Percentiles rank a stretch among this genome's conserved stretches.
Conservation (phyloP, 768 basidiomycete species). For the Lepiota venenata region DNA sequence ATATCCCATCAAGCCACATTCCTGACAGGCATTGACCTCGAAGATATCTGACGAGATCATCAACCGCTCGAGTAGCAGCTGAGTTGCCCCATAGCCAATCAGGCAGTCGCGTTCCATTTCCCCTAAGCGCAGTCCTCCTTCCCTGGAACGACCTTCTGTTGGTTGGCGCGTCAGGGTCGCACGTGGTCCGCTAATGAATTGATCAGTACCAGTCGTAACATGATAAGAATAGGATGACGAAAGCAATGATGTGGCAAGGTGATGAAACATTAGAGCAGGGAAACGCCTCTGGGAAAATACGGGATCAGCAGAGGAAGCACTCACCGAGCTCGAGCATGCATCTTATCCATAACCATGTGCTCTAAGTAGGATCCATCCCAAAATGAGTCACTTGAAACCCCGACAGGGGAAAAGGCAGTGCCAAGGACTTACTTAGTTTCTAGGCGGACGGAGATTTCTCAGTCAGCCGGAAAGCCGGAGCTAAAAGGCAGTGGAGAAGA, state of each 20-base stretch:
- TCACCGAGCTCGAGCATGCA: slow-evolving; percentile 97
- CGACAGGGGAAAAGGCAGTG: neutral
- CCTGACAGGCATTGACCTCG: slow-evolving; percentile 92
- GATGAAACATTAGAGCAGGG: neutral
- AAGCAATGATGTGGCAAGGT: slow-evolving; percentile 9
- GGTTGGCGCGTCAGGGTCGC: slow-evolving; percentile 97
- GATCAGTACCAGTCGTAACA: neutral
- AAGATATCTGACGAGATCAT: slow-evolving; percentile 99
- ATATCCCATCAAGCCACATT: slow-evolving; percentile 93
- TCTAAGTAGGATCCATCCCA: slow-evolving; percentile 38
- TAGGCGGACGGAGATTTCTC: slow-evolving; percentile 27
- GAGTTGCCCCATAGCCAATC: slow-evolving; percentile 98
- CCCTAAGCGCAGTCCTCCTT: slow-evolving; percentile 94
- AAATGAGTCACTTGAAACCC: slow-evolving; percentile 2
- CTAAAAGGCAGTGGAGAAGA: slow-evolving; percentile 4
- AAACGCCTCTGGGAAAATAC: neutral
- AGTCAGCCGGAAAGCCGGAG: slow-evolving; percentile 9
- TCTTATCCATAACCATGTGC: slow-evolving; percentile 99
- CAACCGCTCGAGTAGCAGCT: slow-evolving; percentile 90
- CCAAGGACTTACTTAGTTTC: slow-evolving; percentile 87
- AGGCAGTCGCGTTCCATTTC: slow-evolving; percentile 99
- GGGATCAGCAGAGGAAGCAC: slow-evolving; percentile 16
- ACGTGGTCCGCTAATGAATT: slow-evolving; percentile 73
- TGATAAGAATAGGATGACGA: neutral
- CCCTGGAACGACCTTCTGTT: slow-evolving; percentile 96